Evolutionary conservation across 2,329 filamentous ascomycete genomes (phyloP).

Genomic region (Nothopassalora personata): DNA sequence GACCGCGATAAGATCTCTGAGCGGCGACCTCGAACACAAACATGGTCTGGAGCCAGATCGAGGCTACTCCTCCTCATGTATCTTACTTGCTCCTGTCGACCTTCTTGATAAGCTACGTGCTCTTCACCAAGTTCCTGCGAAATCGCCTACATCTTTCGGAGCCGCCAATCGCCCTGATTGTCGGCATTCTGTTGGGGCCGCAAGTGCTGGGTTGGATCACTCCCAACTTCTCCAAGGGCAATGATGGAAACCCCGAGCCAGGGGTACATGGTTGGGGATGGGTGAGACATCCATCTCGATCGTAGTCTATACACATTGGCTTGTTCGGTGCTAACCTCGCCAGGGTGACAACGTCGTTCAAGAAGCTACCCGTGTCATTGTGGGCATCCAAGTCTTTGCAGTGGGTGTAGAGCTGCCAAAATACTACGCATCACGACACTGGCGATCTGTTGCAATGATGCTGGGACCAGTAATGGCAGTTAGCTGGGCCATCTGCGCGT

Average conservation of each 20-base stretch:
- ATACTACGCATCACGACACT: slow-evolving; percentile 47
- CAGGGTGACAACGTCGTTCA: slow-evolving; percentile 39
- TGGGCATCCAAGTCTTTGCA: slow-evolving; percentile 41
- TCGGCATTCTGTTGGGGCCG: slow-evolving; percentile 44
- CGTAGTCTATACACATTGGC: not conserved
- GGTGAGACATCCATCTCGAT: slow-evolving; percentile 14
- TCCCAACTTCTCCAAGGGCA: slow-evolving; percentile 33
- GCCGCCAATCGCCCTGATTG: slow-evolving; percentile 43
- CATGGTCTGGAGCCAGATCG: slow-evolving; percentile 40
- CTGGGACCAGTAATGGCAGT: slow-evolving; percentile 50
- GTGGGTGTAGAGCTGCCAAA: slow-evolving; percentile 35
- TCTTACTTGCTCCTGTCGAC: slow-evolving; percentile 42
- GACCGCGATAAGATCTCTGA: not conserved
- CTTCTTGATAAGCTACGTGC: slow-evolving; percentile 44
- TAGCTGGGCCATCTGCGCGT: slow-evolving; percentile 44
- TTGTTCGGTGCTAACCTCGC: slow-evolving; percentile 1
- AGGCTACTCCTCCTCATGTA: slow-evolving; percentile 43
- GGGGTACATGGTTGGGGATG: slow-evolving; percentile 37
- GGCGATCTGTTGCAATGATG: slow-evolving; percentile 46
- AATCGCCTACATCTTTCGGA: slow-evolving; percentile 47
- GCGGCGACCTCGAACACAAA: not conserved
- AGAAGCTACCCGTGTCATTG: slow-evolving; percentile 40
- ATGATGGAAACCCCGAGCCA: slow-evolving; percentile 5
- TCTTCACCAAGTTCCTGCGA: slow-evolving; percentile 44
- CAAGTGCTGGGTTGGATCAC: slow-evolving; percentile 36